Evolutionary conservation across 2,329 filamentous ascomycete species (phyloP).

Genomic region (Apiospora arundinis): DNA sequence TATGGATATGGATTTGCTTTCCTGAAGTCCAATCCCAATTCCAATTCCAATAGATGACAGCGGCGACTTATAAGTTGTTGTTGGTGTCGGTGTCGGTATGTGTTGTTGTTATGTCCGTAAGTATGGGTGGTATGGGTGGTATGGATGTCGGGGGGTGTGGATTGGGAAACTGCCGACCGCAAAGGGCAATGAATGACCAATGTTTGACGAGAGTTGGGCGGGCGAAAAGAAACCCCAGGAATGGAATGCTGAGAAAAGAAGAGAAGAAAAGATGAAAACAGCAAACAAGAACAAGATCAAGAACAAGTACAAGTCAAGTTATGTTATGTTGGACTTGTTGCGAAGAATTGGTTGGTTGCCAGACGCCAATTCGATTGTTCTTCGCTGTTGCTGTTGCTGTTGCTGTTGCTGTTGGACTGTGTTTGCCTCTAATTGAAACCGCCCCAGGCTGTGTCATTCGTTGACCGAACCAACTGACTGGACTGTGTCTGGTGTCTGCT

Average conservation of each 20-base stretch:
- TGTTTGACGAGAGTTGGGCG: constrained; percentile 7
- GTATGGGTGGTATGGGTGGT: too few relatives aligned
- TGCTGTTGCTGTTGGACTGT: too few relatives aligned
- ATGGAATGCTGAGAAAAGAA: constrained; percentile 16
- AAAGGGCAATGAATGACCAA: constrained; percentile 5
- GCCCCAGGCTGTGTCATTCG: not conserved
- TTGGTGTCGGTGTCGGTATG: too few relatives aligned
- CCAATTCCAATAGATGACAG: not conserved
- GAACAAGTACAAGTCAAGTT: not conserved
- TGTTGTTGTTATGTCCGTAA: not conserved
- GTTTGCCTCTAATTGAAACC: constrained; percentile 8
- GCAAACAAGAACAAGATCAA: not conserved
- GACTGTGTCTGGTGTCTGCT: not conserved
- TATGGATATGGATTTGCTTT: not conserved
- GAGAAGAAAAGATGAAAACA: constrained; percentile 23
- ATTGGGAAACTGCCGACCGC: constrained; percentile 7
- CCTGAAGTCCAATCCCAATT: not conserved
- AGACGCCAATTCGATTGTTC: constrained; percentile 8
- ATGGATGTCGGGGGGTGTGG: not conserved
- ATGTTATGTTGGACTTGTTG: too few relatives aligned
- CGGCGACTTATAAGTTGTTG: not conserved
- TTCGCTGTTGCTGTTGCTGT: not conserved
- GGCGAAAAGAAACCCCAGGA: constrained; percentile 13
- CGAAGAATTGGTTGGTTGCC: not conserved
- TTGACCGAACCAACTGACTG: constrained; percentile 10